phyloP scores from a whole-genome alignment of 2,329 filamentous ascomycete genomes.

The Gremmenia infestans region DNA sequence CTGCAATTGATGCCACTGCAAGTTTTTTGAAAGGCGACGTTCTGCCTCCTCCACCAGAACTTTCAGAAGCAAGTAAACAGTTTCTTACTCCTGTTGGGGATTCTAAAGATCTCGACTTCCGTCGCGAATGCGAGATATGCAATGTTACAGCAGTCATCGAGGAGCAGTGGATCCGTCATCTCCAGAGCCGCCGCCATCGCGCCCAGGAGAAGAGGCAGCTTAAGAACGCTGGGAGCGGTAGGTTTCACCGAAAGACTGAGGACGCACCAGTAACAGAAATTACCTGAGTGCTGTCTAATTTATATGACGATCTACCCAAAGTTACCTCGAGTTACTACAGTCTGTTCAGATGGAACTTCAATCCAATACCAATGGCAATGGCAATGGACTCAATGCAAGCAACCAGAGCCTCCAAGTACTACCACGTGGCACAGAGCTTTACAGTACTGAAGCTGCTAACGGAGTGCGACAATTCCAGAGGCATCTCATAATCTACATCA shows the following conservation, averaged over 20 bases:
- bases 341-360: too few species aligned
- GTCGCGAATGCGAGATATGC: slow-evolving; percentile 68
- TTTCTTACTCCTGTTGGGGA: slow-evolving; percentile 46
- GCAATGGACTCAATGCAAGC: not conserved
- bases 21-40: slow-evolving; percentile 55
- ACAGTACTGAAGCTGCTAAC: too few species aligned
- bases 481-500: too few species aligned
- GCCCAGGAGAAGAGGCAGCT: slow-evolving; percentile 25
- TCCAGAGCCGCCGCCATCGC: slow-evolving; percentile 40
- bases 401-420: too few species aligned
- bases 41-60: slow-evolving; percentile 41
- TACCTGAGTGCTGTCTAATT: not conserved
- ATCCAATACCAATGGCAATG: too few species aligned
- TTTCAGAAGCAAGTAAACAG: slow-evolving; percentile 54
- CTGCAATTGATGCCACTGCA: slow-evolving; percentile 57
- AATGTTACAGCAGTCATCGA: slow-evolving; percentile 56
- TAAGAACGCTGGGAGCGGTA: slow-evolving; percentile 17
- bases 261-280: not conserved
- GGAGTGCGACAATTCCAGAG: too few species aligned
- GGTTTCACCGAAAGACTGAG: slow-evolving; percentile 8
- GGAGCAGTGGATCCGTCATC: slow-evolving; percentile 43
- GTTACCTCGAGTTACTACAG: too few species aligned
- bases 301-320: not conserved
- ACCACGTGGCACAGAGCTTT: too few species aligned
- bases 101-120: slow-evolving; percentile 41